A percentile compares a stretch with the other conserved stretches of the same genome.
These are phyloP conservation scores for Evernia prunastri DNA, from an alignment of 495 filamentous ascomycete genomes.

Conservation along the genomic window DNA sequence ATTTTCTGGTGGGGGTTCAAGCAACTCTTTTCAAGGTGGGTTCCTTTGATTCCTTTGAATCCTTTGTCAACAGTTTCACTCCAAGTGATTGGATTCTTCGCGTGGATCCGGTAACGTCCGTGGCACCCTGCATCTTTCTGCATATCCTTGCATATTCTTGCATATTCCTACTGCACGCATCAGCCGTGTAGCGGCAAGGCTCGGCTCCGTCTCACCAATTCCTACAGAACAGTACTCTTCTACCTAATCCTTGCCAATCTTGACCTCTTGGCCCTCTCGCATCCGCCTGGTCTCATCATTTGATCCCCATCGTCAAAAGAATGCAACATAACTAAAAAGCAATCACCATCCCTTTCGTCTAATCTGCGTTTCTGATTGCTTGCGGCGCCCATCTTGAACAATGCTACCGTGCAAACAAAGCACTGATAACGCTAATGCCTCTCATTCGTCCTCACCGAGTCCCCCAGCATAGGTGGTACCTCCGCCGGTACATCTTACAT, in stretches of 20 bases:
- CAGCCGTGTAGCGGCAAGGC: neutral
- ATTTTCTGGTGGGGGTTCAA: neutral
- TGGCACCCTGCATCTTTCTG: too few species aligned
- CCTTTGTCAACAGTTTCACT: too few species aligned
- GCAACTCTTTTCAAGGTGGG: too few species aligned
- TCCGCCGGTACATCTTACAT: neutral
- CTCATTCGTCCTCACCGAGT: constrained; percentile 9
- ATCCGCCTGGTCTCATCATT: too few species aligned
- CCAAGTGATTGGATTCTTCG: too few species aligned
- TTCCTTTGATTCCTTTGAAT: too few species aligned
- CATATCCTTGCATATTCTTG: too few species aligned
- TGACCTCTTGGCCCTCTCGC: too few species aligned
- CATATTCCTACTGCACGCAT: neutral
- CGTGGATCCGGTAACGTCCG: too few species aligned
- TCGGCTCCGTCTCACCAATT: neutral
- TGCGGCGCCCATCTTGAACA: neutral
- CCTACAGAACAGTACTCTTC: too few species aligned
- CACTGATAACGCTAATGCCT: constrained; percentile 12
- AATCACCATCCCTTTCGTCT: neutral
- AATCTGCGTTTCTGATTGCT: neutral
- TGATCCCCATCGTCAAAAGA: too few species aligned
- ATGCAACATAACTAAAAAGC: too few species aligned
- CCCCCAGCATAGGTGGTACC: neutral
- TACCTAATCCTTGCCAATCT: neutral
- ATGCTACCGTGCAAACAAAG: neutral